Percentiles rank a stretch among this genome's conserved stretches.
These are phyloP conservation scores for Mortierella sp. DNA, from an alignment of 371 early-diverging fungal genomes.

Conservation along the genomic window DNA sequence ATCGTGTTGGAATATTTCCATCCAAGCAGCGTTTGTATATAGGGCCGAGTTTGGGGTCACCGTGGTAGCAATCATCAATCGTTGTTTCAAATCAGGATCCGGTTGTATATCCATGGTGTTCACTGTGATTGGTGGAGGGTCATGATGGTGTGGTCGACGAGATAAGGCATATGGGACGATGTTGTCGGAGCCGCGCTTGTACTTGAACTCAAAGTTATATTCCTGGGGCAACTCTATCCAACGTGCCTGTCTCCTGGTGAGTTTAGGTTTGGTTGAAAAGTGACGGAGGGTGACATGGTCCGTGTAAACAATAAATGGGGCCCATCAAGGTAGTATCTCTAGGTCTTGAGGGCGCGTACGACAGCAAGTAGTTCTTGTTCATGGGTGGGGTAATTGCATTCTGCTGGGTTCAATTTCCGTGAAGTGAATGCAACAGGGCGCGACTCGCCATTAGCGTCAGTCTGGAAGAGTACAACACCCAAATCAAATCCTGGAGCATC, in stretches of 20 bases:
- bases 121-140: no score
- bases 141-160: not conserved
- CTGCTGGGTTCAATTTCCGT: no score
- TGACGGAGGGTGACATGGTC: not conserved
- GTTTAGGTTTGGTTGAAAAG: no score
- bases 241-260: not conserved
- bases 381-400: no score
- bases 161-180: not conserved
- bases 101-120: no score
- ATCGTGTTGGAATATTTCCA: slow-evolving; percentile 6
- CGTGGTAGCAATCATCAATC: slow-evolving; percentile 6
- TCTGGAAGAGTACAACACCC: no score
- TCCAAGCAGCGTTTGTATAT: slow-evolving; percentile 18
- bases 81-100: slow-evolving; percentile 1
- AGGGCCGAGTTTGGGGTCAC: slow-evolving; percentile 8
- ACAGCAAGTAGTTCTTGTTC: no score
- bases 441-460: no score
- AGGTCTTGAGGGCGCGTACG: no score
- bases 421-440: no score
- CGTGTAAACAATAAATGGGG: not conserved
- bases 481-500: no score
- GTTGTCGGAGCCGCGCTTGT: slow-evolving; percentile 1
- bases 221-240: not conserved
- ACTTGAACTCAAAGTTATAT: not conserved
- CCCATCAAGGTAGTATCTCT: not conserved